Evolutionary conservation across 2,329 filamentous ascomycete genomes (phyloP), one percentile per base, ranked within the genome.

Genomic region (Cladosporium sp.): DNA sequence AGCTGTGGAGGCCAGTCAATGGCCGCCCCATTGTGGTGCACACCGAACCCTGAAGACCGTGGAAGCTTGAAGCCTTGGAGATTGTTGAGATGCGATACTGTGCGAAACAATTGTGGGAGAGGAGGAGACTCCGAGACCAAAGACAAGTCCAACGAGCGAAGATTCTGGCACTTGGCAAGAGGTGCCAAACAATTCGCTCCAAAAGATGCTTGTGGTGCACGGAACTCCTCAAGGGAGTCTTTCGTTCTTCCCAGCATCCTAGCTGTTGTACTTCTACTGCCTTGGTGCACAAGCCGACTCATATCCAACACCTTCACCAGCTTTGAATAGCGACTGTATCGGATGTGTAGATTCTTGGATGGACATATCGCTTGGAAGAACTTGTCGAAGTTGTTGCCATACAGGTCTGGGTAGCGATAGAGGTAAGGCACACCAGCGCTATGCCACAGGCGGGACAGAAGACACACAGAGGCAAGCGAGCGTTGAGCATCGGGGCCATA

Each of bases 121-220:
- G 71, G 70, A 28, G 84, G 77, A 1, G 74, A 70, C 57, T 83
- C 80, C 12, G 71, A 74, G 6, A 85, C 78, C 3, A 82, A 74
- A 4, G 75, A 77, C 6, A 86, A 70, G 62, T 85, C 79, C 15
- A 86, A 71, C 2, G 73, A 60, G 9, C 70, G 70, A 4, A 87
- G 72, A 0, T 75, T 72, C 5, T 63, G 61, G 67, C 82, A 84
- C 70, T 85, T 85, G 2, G 78, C 76, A 19, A 87, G 67, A 2
- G 80, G 75, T 2, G 82, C 77, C 61, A 85, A 79, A 65, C 80
- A 81, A 60, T 83, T 83, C 52, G 80, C 70, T 2, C 78, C 79
- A 63, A 86, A 86, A 3, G 78, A 80, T 4, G 80, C 76, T 59
- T 81, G 80, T 1, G 84, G 84, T 1, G 83, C 82, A 47, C 79